These are phyloP conservation scores for Colletotrichum simmondsii DNA, from an alignment of 2,329 filamentous ascomycete species.

Conservation along the genomic window DNA sequence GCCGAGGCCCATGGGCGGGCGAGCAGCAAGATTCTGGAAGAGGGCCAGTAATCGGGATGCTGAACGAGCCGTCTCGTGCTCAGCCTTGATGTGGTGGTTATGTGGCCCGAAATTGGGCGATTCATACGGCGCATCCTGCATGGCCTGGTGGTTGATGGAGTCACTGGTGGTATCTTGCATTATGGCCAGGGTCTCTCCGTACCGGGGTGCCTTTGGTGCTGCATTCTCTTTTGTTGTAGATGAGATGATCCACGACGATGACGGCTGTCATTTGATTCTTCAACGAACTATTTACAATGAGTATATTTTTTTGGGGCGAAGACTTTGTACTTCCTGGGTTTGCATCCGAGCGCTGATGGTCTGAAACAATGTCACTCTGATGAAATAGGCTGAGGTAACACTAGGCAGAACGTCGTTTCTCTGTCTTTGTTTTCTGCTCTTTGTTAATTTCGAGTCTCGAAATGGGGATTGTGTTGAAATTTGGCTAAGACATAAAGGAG, in stretches of 20 bases:
- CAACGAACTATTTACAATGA: not conserved
- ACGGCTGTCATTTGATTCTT: slow-evolving; percentile 1
- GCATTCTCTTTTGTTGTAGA: slow-evolving; percentile 4
- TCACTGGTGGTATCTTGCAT: not conserved
- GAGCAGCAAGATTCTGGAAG: slow-evolving; percentile 1
- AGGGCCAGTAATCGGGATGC: not conserved
- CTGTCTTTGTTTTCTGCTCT: not conserved
- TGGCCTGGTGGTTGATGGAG: not conserved
- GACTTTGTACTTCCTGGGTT: not conserved
- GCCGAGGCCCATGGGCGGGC: slow-evolving; percentile 59
- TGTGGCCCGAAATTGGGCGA: too few species aligned
- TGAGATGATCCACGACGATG: not conserved
- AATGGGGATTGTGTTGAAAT: not conserved
- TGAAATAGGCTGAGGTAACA: not conserved
- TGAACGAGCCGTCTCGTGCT: not conserved
- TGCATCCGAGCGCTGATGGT: not conserved
- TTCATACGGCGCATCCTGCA: too few species aligned
- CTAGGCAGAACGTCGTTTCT: too few species aligned
- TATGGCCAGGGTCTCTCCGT: slow-evolving; percentile 2
- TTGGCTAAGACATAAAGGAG: too few species aligned
- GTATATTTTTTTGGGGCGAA: not conserved
- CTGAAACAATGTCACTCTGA: not conserved
- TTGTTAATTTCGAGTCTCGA: not conserved
- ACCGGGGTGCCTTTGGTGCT: not conserved
- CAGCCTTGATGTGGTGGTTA: not conserved